Base-by-base conservation (phyloP, 345 rosid species). In the Aquilaria yunnanensis region DNA sequence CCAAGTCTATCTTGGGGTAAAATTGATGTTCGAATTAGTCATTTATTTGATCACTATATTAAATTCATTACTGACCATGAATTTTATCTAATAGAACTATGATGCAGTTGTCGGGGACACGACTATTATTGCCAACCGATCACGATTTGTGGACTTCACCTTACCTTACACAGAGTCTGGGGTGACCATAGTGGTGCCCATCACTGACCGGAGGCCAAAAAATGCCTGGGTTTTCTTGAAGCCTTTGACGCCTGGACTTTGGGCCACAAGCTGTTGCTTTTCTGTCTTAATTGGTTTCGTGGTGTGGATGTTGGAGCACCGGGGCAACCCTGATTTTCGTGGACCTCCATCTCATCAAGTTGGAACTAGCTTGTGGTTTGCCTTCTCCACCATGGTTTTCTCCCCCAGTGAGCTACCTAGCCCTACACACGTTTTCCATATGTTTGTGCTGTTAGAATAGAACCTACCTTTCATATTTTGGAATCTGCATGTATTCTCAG, bases 31-130 rank as follows among this genome's bases (percentile, higher is more conserved):
- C 23, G 23, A 16, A 14, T 45, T 57, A 1, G 10, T 34, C 31
- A 43, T 66, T 4, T 9, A n/a, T n/a, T 59, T 10, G 16, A 47
- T 47, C 30, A 9, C 34, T 5, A 6, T n/a, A 48, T 23, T 30
- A 14, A 2, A 33, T 16, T 3, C 14, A 4, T 0, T 16, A 7
- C 10, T 2, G 30, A 45, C 8, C 43, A 37, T 9, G 14, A 12
- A 9, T 45, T 3, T 12, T 59, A 41, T 34, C 14, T 16, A 47
- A 16, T 14, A 74, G 77, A 31, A 23, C 0, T 33, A 57, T 32
- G 67, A 74, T 52, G 70, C 67, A 1, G 77, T 69, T 49, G 77
- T 74, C 12, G 77, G 73, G 32, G 77, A 69, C 16, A 34, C 11
- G 52, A 51, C 70, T 0, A 74, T 69, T 34, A 52, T 69, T 12